Percentiles rank a stretch among this genome's conserved stretches.
phyloP scores from a whole-genome alignment of 2,329 filamentous ascomycete species.

The Penicillium paneum region DNA sequence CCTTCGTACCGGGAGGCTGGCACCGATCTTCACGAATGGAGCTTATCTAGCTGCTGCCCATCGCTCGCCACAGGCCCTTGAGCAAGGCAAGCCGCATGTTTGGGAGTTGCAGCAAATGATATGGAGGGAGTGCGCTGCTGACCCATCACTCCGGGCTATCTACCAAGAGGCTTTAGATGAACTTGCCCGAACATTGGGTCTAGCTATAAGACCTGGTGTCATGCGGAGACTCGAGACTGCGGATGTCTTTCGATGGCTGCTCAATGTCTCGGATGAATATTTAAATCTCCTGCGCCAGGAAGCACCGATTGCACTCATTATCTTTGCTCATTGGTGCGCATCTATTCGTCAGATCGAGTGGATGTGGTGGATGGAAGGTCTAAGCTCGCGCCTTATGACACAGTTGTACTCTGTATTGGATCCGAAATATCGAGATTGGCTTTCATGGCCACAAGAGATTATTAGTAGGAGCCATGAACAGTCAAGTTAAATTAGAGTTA shows the following conservation, averaged over 20 bases:
- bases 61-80: background rate
- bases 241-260: constrained; percentile 22
- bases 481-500: background rate
- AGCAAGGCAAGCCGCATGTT: constrained; percentile 7
- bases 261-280: constrained; percentile 16
- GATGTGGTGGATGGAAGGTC: constrained; percentile 21
- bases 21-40: constrained; percentile 17
- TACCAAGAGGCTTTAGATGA: constrained; percentile 17
- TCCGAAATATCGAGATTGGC: constrained; percentile 11
- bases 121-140: background rate
- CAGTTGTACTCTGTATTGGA: constrained; percentile 11
- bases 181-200: constrained; percentile 9
- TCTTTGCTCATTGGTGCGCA: constrained; percentile 18
- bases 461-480: background rate
- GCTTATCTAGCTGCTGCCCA: background rate
- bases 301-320: constrained; percentile 12
- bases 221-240: constrained; percentile 14
- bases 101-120: constrained; percentile 13
- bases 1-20: constrained; percentile 14
- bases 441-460: constrained; percentile 15
- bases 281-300: constrained; percentile 3
- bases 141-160: background rate
- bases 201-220: constrained; percentile 1
- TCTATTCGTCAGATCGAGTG: constrained; percentile 17
- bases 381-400: constrained; percentile 13